Evolutionary conservation across 106 monocot species (phyloP).

Genomic region (Dendrobium chrysotoxum): DNA sequence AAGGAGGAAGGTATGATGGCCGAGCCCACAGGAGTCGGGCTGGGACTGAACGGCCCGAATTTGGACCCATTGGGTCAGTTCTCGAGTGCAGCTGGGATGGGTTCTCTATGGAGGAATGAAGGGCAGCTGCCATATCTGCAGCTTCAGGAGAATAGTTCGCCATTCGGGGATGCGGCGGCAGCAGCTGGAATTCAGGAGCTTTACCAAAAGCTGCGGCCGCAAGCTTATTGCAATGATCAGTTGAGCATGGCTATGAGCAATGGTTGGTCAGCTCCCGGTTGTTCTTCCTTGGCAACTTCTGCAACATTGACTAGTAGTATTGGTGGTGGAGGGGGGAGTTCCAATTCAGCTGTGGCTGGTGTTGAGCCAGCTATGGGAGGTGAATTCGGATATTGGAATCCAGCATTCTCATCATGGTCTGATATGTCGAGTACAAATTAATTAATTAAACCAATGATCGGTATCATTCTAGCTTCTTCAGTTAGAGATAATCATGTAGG

Average conservation of each 20-base stretch:
- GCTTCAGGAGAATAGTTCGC: constrained; percentile 12
- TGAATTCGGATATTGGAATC: constrained; percentile 43
- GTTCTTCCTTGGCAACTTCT: background rate
- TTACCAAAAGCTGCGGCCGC: constrained; percentile 24
- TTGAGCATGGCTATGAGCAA: background rate
- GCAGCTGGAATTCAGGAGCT: constrained; percentile 30
- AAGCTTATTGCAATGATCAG: constrained; percentile 13
- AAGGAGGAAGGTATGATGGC: constrained; percentile 20
- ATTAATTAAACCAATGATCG: background rate
- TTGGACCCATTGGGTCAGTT: constrained; percentile 14
- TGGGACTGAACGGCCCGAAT: background rate
- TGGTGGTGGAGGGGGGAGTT: constrained; percentile 2
- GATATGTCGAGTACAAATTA: constrained; percentile 17
- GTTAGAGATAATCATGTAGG: background rate
- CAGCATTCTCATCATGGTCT: constrained; percentile 20
- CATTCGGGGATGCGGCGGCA: constrained; percentile 15
- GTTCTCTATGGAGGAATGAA: constrained; percentile 16
- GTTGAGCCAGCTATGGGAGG: constrained; percentile 9
- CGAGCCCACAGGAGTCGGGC: background rate
- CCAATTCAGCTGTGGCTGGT: constrained; percentile 2
- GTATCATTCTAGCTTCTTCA: background rate
- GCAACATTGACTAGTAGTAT: background rate
- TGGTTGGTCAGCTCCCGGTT: background rate
- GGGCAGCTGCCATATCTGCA: background rate
- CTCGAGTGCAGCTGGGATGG: background rate